Percentiles rank a stretch among this genome's conserved stretches.
Evolutionary conservation across 805 yeast genomes (phyloP).

Genomic region (Candida schatavii): DNA sequence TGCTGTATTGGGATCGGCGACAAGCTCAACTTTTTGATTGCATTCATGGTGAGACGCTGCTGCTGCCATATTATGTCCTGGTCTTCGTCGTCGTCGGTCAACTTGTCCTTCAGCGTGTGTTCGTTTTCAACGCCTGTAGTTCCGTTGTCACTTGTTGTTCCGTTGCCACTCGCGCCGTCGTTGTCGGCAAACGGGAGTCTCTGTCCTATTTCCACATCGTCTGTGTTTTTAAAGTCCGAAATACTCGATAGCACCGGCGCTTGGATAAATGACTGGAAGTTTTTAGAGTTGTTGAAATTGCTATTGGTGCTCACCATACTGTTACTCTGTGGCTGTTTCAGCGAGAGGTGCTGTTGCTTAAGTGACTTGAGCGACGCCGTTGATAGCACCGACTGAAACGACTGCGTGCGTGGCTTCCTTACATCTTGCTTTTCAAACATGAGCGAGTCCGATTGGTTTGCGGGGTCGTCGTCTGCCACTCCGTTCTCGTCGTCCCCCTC

Average conservation of each 20-base stretch:
- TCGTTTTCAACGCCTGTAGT: constrained; percentile 3
- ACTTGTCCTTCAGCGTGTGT: too few relatives aligned
- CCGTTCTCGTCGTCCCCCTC: constrained; percentile 1
- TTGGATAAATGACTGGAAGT: constrained; percentile 45
- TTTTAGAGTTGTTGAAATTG: constrained; percentile 23
- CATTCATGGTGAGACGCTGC: constrained; percentile 41
- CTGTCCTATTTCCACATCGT: constrained; percentile 40
- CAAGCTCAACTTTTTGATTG: constrained; percentile 40
- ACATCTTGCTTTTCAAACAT: constrained; percentile 39
- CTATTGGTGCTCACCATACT: constrained; percentile 24
- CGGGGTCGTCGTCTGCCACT: constrained; percentile 9
- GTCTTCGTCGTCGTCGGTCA: constrained; percentile 27
- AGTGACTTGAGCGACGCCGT: constrained; percentile 41
- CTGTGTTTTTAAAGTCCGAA: constrained; percentile 26
- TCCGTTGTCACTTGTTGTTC: constrained; percentile 1
- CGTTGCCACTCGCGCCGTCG: constrained; percentile 4
- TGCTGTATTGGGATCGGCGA: constrained; percentile 39
- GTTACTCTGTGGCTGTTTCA: constrained; percentile 12
- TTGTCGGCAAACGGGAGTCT: constrained; percentile 35
- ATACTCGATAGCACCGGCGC: constrained; percentile 43
- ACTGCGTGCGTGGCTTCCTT: constrained; percentile 36
- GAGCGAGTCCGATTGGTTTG: constrained; percentile 9
- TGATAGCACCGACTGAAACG: constrained; percentile 43
- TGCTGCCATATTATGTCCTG: constrained; percentile 39
- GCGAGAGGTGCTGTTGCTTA: constrained; percentile 22